phyloP scores from a whole-genome alignment of 495 filamentous ascomycete genomes.

The Coniosporium apollinis region DNA sequence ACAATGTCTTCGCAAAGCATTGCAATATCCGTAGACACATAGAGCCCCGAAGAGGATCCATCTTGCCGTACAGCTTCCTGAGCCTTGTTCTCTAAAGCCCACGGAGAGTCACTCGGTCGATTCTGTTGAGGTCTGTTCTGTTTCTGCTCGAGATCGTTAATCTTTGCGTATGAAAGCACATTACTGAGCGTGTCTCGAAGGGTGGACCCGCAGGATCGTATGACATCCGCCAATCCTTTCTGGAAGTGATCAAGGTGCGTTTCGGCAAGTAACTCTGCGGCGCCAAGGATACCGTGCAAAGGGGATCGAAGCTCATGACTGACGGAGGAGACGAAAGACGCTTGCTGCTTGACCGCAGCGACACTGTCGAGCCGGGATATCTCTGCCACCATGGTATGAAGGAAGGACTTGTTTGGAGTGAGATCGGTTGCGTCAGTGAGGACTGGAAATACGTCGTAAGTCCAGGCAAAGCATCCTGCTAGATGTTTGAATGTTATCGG shows the following conservation, averaged over 20 bases:
- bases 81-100: no score
- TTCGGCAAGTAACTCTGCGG: constrained; percentile 14
- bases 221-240: constrained; percentile 8
- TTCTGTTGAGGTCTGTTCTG: constrained; percentile 6
- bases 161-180: constrained; percentile 17
- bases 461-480: no score
- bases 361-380: constrained; percentile 4
- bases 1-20: constrained; percentile 17
- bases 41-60: no score
- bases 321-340: constrained; percentile 8
- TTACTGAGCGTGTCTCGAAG: constrained; percentile 18
- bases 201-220: constrained; percentile 13
- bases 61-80: no score
- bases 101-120: no score
- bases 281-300: constrained; percentile 14
- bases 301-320: constrained; percentile 12
- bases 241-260: constrained; percentile 13
- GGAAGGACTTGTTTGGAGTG: no score
- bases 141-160: constrained; percentile 9
- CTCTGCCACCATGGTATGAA: no score
- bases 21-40: no score
- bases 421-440: no score
- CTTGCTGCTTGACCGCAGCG: constrained; percentile 8
- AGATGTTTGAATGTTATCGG: no score
- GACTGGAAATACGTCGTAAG: no score